These are phyloP conservation scores for Diphasiastrum complanatum DNA, from an alignment of 83 land plant species.

Conservation along the genomic window DNA sequence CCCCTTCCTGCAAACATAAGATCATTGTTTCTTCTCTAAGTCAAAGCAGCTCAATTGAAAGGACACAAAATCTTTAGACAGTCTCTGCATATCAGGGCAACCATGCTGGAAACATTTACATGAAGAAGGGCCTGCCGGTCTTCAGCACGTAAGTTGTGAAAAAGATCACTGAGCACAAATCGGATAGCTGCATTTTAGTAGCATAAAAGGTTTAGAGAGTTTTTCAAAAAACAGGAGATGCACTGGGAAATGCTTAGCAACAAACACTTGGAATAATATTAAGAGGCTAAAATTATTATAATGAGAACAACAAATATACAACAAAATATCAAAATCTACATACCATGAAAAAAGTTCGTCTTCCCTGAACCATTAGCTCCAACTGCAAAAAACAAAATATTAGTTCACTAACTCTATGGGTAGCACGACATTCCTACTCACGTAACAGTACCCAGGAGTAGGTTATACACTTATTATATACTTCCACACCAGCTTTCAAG, in stretches of 20 bases:
- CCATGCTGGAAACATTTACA: too few species aligned
- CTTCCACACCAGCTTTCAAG: too few species aligned
- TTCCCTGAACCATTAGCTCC: conserved; percentile 99
- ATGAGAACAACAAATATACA: background rate
- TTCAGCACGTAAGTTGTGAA: conserved; percentile 84
- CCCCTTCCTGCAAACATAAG: conserved; percentile 69
- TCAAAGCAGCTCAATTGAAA: too few species aligned
- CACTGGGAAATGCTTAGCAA: background rate
- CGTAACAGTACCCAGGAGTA: too few species aligned
- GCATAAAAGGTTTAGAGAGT: too few species aligned
- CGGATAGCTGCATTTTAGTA: conserved; percentile 93
- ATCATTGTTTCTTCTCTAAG: background rate
- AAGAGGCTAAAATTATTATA: background rate
- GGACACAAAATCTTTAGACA: conserved; percentile 1
- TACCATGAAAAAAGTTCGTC: conserved; percentile 98
- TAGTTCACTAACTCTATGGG: background rate
- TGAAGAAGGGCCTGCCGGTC: conserved; percentile 91
- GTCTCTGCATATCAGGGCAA: too few species aligned
- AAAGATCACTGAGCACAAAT: conserved; percentile 90
- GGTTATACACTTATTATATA: too few species aligned
- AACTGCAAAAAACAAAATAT: conserved; percentile 44
- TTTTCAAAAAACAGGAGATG: conserved; percentile 8
- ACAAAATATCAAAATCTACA: background rate
- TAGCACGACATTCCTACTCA: background rate
- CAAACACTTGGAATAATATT: background rate